Evolutionary conservation across 1,284 basidiomycete genomes (phyloP).

Genomic region (Apiotrichum laibachii): DNA sequence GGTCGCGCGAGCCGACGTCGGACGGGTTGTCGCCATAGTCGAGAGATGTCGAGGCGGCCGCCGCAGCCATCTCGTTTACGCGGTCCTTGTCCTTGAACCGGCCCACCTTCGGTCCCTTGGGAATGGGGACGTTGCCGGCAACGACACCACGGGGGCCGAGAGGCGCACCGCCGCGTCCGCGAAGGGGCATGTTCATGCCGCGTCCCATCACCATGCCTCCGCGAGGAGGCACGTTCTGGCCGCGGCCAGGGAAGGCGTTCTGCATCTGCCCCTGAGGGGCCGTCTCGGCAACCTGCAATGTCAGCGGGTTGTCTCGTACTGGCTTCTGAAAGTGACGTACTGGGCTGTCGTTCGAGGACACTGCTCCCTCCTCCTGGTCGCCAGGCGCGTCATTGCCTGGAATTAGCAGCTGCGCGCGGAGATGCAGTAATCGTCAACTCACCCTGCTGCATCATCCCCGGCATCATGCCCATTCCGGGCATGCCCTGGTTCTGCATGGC

Average conservation of each 20-base stretch:
- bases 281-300: not conserved
- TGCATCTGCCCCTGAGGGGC: slow-evolving; percentile 7
- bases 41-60: slow-evolving; percentile 22
- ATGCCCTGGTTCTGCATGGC: slow-evolving; percentile 29
- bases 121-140: slow-evolving; percentile 27
- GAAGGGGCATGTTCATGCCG: slow-evolving; percentile 21
- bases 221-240: slow-evolving; percentile 7
- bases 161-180: slow-evolving; percentile 41
- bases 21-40: slow-evolving; percentile 38
- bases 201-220: slow-evolving; percentile 26
- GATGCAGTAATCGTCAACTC: not conserved
- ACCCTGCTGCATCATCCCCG: slow-evolving; percentile 12
- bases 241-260: slow-evolving; percentile 6
- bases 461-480: slow-evolving; percentile 23
- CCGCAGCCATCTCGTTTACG: slow-evolving; percentile 31
- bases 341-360: too few species aligned
- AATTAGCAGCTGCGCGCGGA: not conserved
- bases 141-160: slow-evolving; percentile 37
- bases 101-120: slow-evolving; percentile 39
- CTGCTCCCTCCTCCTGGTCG: slow-evolving; percentile 5
- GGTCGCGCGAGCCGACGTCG: slow-evolving; percentile 16
- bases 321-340: not conserved
- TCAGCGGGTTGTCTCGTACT: not conserved
- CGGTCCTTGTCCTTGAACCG: slow-evolving; percentile 48
- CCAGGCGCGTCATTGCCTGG: slow-evolving; percentile 8